These are phyloP conservation scores for Eucalyptus cloeziana DNA, from an alignment of 345 rosid genomes.

Conservation along the genomic window DNA sequence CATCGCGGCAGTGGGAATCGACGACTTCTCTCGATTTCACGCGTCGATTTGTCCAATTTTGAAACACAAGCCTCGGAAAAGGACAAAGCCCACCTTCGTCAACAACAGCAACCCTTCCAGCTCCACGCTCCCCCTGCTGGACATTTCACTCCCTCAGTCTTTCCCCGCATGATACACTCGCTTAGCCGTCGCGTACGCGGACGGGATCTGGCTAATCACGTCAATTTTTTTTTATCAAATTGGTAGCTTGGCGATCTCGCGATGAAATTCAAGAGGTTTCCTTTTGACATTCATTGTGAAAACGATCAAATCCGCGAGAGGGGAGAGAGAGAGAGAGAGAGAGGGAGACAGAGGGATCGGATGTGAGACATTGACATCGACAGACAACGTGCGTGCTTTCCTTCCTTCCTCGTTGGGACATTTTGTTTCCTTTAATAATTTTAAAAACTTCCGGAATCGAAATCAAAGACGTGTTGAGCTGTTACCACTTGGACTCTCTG, in stretches of 20 bases:
- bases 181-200: background rate
- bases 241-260: background rate
- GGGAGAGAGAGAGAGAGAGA: background rate
- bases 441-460: background rate
- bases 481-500: constrained; percentile 16
- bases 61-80: background rate
- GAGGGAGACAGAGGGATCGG: background rate
- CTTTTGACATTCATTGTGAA: background rate
- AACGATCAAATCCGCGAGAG: background rate
- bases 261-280: background rate
- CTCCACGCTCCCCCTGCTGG: background rate
- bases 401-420: background rate
- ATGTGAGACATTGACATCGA: background rate
- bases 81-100: background rate
- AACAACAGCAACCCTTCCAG: background rate
- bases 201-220: background rate
- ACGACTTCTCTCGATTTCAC: background rate
- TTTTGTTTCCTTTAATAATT: background rate
- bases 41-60: background rate
- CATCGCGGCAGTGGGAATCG: background rate
- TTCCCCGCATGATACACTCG: background rate
- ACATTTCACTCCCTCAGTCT: background rate
- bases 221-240: background rate
- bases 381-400: background rate
- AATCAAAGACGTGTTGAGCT: constrained; percentile 69